Evolutionary conservation across 1,284 basidiomycete genomes (phyloP).

Genomic region (Dichomitus squalens): DNA sequence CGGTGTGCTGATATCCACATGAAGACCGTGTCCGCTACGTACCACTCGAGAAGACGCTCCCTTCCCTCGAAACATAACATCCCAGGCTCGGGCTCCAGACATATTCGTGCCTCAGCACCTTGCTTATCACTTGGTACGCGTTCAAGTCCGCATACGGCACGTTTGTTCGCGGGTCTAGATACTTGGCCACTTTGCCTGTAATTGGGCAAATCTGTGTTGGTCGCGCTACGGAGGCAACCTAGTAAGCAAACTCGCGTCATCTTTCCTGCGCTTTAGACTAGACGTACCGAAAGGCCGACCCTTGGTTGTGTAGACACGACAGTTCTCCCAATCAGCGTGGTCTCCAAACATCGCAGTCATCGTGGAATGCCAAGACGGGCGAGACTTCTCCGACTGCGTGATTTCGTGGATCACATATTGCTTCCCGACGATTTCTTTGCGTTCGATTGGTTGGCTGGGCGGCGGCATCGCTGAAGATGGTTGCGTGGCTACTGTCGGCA

Average conservation of each 20-base stretch:
- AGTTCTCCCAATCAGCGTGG: conserved; percentile 69
- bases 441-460: conserved; percentile 31
- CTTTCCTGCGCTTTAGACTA: background rate
- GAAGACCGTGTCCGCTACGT: background rate
- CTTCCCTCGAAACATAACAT: conserved; percentile 45
- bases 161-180: conserved; percentile 75
- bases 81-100: conserved; percentile 62
- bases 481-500: conserved; percentile 14
- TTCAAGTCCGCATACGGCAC: conserved; percentile 73
- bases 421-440: conserved; percentile 51
- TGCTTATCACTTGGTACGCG: conserved; percentile 66
- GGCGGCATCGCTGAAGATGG: conserved; percentile 22
- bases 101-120: conserved; percentile 63
- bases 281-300: conserved; percentile 60
- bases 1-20: background rate
- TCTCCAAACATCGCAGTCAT: conserved; percentile 80
- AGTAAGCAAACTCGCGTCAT: background rate
- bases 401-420: conserved; percentile 70
- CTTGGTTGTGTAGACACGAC: conserved; percentile 63
- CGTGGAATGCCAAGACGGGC: conserved; percentile 68
- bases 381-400: conserved; percentile 47
- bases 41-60: conserved; percentile 13
- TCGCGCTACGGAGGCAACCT: conserved; percentile 45
- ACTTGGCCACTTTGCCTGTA: conserved; percentile 65
- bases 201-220: conserved; percentile 64